Conservation (phyloP, 2,329 filamentous ascomycete genomes). For the Ophiostoma himal-ulmi region DNA sequence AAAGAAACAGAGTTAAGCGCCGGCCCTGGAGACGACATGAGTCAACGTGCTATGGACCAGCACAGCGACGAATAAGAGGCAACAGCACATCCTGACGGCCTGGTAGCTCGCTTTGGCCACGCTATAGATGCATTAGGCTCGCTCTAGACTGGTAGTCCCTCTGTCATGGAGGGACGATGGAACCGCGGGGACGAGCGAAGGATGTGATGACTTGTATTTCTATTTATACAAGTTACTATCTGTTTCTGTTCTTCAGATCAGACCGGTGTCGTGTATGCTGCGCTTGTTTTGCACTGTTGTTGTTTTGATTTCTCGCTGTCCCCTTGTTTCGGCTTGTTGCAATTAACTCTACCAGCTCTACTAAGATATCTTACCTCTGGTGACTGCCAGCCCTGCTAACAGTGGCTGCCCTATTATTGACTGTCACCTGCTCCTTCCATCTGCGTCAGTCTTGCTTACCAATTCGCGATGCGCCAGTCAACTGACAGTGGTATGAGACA, state of each 20-base stretch:
- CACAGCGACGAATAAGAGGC: conserved; percentile 19
- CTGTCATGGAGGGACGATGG: conserved; percentile 5
- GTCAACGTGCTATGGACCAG: neutral
- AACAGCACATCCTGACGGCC: conserved; percentile 9
- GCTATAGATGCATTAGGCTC: neutral
- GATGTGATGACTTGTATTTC: neutral
- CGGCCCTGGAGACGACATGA: conserved; percentile 14
- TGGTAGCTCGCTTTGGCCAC: neutral
- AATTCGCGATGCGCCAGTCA: neutral
- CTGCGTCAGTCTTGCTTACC: neutral
- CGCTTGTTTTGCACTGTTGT: neutral
- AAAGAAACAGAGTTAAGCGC: conserved; percentile 17
- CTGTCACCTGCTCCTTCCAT: neutral
- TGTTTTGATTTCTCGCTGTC: neutral
- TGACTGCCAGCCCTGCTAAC: neutral
- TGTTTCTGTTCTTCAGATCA: neutral
- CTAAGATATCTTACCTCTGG: neutral
- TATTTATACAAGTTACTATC: neutral
- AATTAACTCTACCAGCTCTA: neutral
- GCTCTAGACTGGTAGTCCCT: neutral
- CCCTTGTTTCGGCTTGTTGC: neutral
- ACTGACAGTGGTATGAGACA: neutral
- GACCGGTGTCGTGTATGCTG: too few species aligned
- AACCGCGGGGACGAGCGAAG: conserved; percentile 1
- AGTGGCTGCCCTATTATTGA: neutral